Base-by-base conservation (phyloP, 2,329 filamentous ascomycete species). In the Alternaria gaisen region DNA sequence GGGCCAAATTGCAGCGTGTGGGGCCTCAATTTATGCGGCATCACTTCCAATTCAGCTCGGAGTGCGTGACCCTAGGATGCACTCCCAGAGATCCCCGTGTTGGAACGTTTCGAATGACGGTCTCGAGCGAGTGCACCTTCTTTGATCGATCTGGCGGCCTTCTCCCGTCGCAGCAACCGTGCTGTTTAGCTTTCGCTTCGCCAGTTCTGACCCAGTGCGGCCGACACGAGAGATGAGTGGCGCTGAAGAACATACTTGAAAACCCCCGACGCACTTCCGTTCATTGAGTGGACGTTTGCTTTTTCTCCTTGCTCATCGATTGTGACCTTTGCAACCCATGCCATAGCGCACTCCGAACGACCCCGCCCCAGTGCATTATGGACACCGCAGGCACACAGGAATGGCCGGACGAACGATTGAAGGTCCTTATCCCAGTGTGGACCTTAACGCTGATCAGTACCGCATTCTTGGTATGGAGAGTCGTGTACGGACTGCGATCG, bases 401-500 rank as follows among this genome's bases (percentile, higher is more conserved):
- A 55, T 74, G 66, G 69, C 69, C 71, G 16, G 63, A 74, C 44
- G 36, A 68, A 32, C 56, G 70, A 8, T 38, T 69, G 46, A 68
- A 66, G 51, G 61, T 72, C 34, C 55, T 74, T 18, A 53, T 71
- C 4, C 64, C 71, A 20, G 42, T 50, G 20, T 71, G 64, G 64
- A 64, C 56, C 16, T 55, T 73, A 26, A 34, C 64, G 58, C 47
- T 67, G n/a, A 60, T 72, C 47, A 69, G 65, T 28, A 70, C 67
- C 1, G 41, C 52, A n/a, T 73, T 72, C 50, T 47, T 73, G n/a
- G 20, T 66, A 40, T 72, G 71, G 69, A 69, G 71, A 63, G 43
- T 68, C 38, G 58, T 66, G 6, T 73, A 73, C 55, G 68, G 71
- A 1, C 28, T 70, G 53, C 55, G 61, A 44, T 52, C 50, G 22